Conservation (phyloP, 2,329 filamentous ascomycete species). For the Cladophialophora exuberans region DNA sequence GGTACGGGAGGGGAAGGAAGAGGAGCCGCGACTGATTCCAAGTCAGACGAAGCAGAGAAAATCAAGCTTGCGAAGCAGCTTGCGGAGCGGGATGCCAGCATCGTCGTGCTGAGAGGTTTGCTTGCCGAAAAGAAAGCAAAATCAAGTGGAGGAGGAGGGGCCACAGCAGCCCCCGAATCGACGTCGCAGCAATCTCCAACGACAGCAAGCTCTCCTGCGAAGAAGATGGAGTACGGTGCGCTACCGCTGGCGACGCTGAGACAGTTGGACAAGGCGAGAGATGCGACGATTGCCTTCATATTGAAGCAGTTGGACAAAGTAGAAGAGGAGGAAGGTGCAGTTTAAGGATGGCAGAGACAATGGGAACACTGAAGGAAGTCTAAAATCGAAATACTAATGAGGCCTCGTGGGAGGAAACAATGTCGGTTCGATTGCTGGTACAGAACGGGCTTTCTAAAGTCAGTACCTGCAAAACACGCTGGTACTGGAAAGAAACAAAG, state of each 20-base stretch:
- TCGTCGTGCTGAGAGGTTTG: slow-evolving; percentile 50
- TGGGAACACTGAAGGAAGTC: neutral
- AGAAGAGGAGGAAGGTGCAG: slow-evolving; percentile 41
- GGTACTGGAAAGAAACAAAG: too few species aligned
- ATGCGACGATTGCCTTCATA: slow-evolving; percentile 57
- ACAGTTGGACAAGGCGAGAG: slow-evolving; percentile 56
- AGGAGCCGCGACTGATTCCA: too few species aligned
- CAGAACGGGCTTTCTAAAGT: too few species aligned
- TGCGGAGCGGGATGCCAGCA: slow-evolving; percentile 52
- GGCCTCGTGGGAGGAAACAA: too few species aligned
- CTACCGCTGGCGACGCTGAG: slow-evolving; percentile 44
- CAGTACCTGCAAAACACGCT: too few species aligned
- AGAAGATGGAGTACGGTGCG: slow-evolving; percentile 44
- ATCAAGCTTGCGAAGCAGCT: slow-evolving; percentile 45
- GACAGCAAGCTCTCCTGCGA: slow-evolving; percentile 33
- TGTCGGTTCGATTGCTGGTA: too few species aligned
- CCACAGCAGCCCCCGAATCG: neutral
- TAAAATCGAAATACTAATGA: too few species aligned
- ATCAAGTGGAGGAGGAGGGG: too few species aligned
- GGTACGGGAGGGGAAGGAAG: neutral
- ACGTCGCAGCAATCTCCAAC: neutral
- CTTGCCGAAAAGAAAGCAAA: slow-evolving; percentile 43
- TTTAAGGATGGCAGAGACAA: neutral
- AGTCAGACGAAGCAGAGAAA: slow-evolving; percentile 40
- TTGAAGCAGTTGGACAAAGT: slow-evolving; percentile 57